A percentile compares a stretch with the other conserved stretches of the same genome.
phyloP scores from a whole-genome alignment of 305 asterid species.

The Stenogyne calaminthoides region DNA sequence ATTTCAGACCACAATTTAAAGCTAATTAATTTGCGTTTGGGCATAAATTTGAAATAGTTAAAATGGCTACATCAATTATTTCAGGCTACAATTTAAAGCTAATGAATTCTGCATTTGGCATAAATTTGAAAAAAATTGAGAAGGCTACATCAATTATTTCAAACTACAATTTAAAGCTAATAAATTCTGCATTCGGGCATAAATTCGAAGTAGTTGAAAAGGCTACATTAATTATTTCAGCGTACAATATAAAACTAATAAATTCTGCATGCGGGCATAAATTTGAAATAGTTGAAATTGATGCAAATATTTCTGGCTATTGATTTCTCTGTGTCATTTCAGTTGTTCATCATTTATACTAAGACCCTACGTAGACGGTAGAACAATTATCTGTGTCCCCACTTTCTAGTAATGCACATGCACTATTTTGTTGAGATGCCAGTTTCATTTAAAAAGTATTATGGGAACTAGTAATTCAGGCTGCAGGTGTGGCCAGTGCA shows the following conservation, averaged over 20 bases:
- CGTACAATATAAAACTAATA: background rate
- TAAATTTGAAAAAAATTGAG: background rate
- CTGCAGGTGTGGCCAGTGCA: background rate
- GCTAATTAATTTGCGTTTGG: background rate
- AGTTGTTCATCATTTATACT: background rate
- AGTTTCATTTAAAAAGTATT: background rate
- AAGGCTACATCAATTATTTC: background rate
- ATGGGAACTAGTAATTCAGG: background rate
- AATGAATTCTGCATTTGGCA: background rate
- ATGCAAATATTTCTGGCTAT: background rate
- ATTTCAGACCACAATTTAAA: background rate
- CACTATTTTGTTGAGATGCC: no score
- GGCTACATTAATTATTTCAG: background rate
- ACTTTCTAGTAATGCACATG: background rate
- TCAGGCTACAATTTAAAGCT: background rate
- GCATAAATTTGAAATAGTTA: background rate
- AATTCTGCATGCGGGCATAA: background rate
- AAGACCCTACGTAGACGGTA: no score
- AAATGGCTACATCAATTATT: background rate
- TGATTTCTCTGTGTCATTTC: background rate
- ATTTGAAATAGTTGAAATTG: background rate
- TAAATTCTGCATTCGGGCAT: background rate
- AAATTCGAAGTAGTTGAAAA: background rate
- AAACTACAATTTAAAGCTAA: background rate
- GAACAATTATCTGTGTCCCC: background rate